A percentile compares a stretch with the other conserved stretches of the same genome.
These are phyloP conservation scores for Sarocladium kiliense DNA, from an alignment of 2,329 filamentous ascomycete genomes.

Conservation along the genomic window DNA sequence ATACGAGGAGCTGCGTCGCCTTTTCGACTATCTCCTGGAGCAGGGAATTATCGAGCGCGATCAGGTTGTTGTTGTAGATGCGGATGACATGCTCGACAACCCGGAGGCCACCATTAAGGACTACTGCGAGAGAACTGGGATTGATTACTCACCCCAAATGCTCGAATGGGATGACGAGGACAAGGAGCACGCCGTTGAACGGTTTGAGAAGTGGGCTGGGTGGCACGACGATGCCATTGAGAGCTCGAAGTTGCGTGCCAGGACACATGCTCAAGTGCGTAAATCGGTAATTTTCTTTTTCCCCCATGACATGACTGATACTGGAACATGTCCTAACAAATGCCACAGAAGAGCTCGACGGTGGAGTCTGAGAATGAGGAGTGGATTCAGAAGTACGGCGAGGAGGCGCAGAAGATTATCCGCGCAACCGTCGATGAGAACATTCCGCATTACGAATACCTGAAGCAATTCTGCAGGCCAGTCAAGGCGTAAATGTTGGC, in stretches of 20 bases:
- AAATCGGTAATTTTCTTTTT: slow-evolving; percentile 12
- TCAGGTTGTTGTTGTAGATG: slow-evolving; percentile 81
- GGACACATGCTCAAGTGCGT: slow-evolving; percentile 54
- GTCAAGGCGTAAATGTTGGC: slow-evolving; percentile 29
- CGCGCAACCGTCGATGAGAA: slow-evolving; percentile 67
- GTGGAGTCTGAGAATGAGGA: slow-evolving; percentile 63
- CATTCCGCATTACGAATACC: slow-evolving; percentile 70
- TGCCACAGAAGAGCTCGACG: slow-evolving; percentile 52
- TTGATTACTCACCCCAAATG: slow-evolving; percentile 74
- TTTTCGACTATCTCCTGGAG: slow-evolving; percentile 79
- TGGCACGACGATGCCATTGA: slow-evolving; percentile 94
- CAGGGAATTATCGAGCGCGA: slow-evolving; percentile 66
- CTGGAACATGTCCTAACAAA: neutral
- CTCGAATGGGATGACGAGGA: slow-evolving; percentile 76
- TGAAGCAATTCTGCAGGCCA: slow-evolving; percentile 71
- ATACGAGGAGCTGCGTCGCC: slow-evolving; percentile 77
- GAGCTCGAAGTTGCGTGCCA: slow-evolving; percentile 69
- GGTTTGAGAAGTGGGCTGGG: slow-evolving; percentile 95
- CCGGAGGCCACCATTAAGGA: slow-evolving; percentile 69
- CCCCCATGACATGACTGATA: neutral
- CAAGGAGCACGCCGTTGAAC: slow-evolving; percentile 64
- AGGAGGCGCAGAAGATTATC: slow-evolving; percentile 65
- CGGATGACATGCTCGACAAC: slow-evolving; percentile 86
- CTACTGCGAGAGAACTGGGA: slow-evolving; percentile 76
- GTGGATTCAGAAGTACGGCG: slow-evolving; percentile 71